Conservation (phyloP, 768 basidiomycete species). For the Hemileccinum impolitum region DNA sequence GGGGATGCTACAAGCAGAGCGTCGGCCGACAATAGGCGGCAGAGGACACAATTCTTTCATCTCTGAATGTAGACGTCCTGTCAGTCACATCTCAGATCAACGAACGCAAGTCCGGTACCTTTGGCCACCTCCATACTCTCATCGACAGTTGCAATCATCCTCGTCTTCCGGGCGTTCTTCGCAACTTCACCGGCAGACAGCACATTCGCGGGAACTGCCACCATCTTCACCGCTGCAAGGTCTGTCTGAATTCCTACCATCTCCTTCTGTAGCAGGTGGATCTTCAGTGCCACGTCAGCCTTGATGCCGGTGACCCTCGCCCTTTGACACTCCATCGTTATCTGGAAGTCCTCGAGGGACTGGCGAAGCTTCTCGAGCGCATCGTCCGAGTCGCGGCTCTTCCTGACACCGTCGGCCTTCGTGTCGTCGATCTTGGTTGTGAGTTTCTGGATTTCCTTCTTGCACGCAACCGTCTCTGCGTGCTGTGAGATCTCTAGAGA, state of each 20-base stretch:
- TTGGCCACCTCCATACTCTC: not conserved
- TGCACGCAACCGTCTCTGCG: not conserved
- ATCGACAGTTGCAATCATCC: not conserved
- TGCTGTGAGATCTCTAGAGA: conserved; percentile 7
- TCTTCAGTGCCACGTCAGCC: conserved; percentile 18
- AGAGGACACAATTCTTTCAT: not conserved
- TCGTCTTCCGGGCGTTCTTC: no score
- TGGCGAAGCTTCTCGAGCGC: conserved; percentile 2
- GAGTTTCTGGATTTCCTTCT: conserved; percentile 14
- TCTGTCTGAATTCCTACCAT: conserved; percentile 9
- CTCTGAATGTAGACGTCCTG: not conserved
- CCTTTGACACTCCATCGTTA: conserved; percentile 11
- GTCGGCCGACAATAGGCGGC: not conserved
- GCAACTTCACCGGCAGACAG: not conserved
- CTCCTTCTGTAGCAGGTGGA: conserved; percentile 13
- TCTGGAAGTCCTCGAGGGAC: conserved; percentile 2
- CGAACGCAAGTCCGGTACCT: conserved; percentile 1
- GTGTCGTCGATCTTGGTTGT: conserved; percentile 3
- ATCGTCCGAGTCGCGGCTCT: not conserved
- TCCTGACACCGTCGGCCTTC: not conserved
- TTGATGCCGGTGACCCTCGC: conserved; percentile 14
- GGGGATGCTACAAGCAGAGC: not conserved
- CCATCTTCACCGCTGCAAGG: conserved; percentile 9
- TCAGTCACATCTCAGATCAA: conserved; percentile 1
- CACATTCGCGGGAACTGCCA: not conserved